Base-by-base conservation (phyloP, 306 rosid species). In the Cucumis hystrix region DNA sequence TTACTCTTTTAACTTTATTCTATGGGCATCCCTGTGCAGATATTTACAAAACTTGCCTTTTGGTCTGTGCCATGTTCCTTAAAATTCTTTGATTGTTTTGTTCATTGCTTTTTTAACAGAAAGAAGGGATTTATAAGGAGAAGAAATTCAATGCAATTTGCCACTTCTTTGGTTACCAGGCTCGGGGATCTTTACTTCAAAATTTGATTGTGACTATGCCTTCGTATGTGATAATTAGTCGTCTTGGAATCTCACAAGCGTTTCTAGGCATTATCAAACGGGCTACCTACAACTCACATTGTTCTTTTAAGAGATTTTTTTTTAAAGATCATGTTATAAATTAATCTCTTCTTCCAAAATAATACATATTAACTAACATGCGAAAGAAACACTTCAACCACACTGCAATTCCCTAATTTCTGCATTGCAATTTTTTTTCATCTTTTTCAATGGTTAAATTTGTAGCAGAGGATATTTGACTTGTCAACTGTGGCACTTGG, bases 151-250 rank as follows among this genome's bases (percentile, higher is more conserved):
- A 86, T 79, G 97, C 99, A 55, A 96, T 96, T 82, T 96, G 99
- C 85, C 99, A 96, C 88, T 96, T 96, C 74, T 95, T 95, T 33
- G 99, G 99, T 77, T 95, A 95, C 83, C 99, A 95, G 86, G 99
- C 99, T 85, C 97, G 99, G 72, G 99, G 99, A 76, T 96, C 99
- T 51, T 85, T 96, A 72, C 97, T 37, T 96, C 99, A 33, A 96
- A 96, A 76, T 96, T 96, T 72, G 99, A 96, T 77, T 92, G 97
- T 79, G 99, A 96, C 84, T 96, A 96, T 78, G 98, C 93, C 80
- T 96, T 85, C 63, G 98, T 96, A 92, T 78, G 97, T 77, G 68
- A 72, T 51, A 71, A 49, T 51, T 28, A 71, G 21, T 15, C 28
- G 23, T 45, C 16, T 4, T 49, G 59, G 8, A 49, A 15, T 72